Percentiles rank a stretch among this genome's conserved stretches.
These are phyloP conservation scores for Gilbertella persicaria DNA, from an alignment of 371 early-diverging fungal genomes.

Conservation along the genomic window DNA sequence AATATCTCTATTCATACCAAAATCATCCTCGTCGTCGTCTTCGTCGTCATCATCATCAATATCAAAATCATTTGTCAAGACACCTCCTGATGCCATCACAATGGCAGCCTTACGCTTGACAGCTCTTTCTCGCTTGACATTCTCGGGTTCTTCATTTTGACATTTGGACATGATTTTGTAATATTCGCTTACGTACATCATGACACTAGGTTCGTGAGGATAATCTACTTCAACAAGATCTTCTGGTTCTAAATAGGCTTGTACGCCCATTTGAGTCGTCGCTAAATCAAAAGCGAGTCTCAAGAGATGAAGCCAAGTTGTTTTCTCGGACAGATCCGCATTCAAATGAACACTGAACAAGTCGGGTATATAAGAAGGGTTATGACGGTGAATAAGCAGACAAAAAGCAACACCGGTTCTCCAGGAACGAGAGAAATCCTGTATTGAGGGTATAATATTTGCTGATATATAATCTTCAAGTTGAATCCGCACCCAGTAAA, in stretches of 20 bases:
- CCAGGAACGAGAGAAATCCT: conserved; percentile 75
- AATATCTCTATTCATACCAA: background rate
- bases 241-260: conserved; percentile 46
- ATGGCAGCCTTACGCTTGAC: conserved; percentile 33
- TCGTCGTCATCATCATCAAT: background rate
- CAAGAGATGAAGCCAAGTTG: conserved; percentile 38
- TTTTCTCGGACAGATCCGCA: conserved; percentile 27
- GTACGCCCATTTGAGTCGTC: conserved; percentile 36
- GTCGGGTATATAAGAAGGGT: conserved; percentile 66
- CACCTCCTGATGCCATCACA: conserved; percentile 33
- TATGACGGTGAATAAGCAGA: conserved; percentile 70
- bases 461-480: conserved; percentile 61
- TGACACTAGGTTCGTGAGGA: conserved; percentile 50
- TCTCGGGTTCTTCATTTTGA: conserved; percentile 21
- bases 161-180: conserved; percentile 47
- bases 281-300: conserved; percentile 41
- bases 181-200: conserved; percentile 55
- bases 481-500: conserved; percentile 74
- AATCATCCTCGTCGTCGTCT: conserved; percentile 1
- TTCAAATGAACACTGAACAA: conserved; percentile 40
- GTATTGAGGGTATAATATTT: conserved; percentile 58
- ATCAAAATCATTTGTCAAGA: background rate
- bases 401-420: conserved; percentile 74
- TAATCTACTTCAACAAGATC: conserved; percentile 52
- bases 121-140: conserved; percentile 19